A percentile compares a stretch with the other conserved stretches of the same genome.
phyloP scores from a whole-genome alignment of 2,329 filamentous ascomycete species.

The Colletotrichum sp. region DNA sequence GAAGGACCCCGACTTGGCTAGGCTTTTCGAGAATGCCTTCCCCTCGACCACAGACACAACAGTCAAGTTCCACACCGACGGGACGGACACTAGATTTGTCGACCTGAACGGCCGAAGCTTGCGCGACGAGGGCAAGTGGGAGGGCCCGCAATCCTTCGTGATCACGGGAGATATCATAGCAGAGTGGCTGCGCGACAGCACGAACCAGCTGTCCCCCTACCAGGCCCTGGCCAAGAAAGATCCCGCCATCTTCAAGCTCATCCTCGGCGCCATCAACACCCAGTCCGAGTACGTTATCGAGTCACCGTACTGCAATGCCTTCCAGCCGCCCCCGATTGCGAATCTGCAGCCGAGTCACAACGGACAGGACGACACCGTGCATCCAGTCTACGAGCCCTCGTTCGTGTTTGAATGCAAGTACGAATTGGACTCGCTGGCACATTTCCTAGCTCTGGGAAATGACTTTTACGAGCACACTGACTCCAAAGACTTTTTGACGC shows the following conservation, averaged over 20 bases:
- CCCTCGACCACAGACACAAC: constrained; percentile 92
- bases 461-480: constrained; percentile 84
- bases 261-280: constrained; percentile 93
- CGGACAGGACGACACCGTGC: constrained; percentile 82
- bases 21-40: constrained; percentile 94
- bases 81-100: constrained; percentile 39
- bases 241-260: constrained; percentile 75
- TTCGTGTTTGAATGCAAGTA: constrained; percentile 99
- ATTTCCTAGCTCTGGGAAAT: constrained; percentile 86
- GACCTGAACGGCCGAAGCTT: constrained; percentile 28
- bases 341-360: constrained; percentile 75
- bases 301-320: constrained; percentile 97
- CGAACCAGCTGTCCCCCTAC: constrained; percentile 92
- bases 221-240: constrained; percentile 85
- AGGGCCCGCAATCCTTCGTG: constrained; percentile 88
- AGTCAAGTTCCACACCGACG: constrained; percentile 83
- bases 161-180: constrained; percentile 94
- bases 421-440: constrained; percentile 92
- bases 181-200: constrained; percentile 91
- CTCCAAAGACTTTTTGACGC: constrained; percentile 78
- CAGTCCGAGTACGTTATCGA: constrained; percentile 94
- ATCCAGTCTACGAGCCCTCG: constrained; percentile 83
- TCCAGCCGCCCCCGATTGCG: constrained; percentile 90
- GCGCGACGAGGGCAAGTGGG: constrained; percentile 70
- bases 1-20: constrained; percentile 84